Evolutionary conservation across 164 flowering plant genomes (phyloP), one percentile per base, ranked within the genome.

Genomic region (Protea cynaroides): DNA sequence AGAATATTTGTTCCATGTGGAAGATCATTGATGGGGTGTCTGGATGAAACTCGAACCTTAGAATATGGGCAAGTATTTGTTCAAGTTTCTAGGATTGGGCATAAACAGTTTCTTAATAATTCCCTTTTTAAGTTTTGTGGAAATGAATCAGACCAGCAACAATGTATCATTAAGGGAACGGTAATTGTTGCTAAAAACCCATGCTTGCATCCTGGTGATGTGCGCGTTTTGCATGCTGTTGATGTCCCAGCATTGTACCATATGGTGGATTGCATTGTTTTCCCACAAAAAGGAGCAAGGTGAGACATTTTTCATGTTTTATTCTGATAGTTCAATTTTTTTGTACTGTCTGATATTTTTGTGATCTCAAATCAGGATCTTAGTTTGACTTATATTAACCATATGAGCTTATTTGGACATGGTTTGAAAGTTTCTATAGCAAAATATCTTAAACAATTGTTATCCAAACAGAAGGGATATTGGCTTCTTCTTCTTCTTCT

Each of bases 181-280:
- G 88, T 94, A 2, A 73, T 85, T 40, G 97, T 94, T 65, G 95
- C 99, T 9, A 94, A 88, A 80, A 91, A 91, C 62, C 99, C 99
- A 0, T 94, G 99, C 59, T 72, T 94, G 49, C 97, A 94, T 69
- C 99, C 99, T 14, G 99, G 97, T 15, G 97, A 94, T 77, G 80
- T 94, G 19, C 93, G 96, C 63, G 82, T 89, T 58, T 63, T 94
- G 61, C 47, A 2, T 70, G 97, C 97, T 53, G 82, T 89, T 11
- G 58, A 89, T 76, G 88, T 84, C 58, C 90, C 89, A 3, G 79
- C 76, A 18, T 73, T 94, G 79, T 79, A 77, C 53, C 97, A 89
- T 67, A 85, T 94, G 96, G 85, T 86, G 62, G 96, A 94, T 59
- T 94, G 99, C 63, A 84, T 94, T 63, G 97, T 94, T 59, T 94